Evolutionary conservation across 441 rosid genomes (phyloP).

Genomic region (Biscutella auriculata): DNA sequence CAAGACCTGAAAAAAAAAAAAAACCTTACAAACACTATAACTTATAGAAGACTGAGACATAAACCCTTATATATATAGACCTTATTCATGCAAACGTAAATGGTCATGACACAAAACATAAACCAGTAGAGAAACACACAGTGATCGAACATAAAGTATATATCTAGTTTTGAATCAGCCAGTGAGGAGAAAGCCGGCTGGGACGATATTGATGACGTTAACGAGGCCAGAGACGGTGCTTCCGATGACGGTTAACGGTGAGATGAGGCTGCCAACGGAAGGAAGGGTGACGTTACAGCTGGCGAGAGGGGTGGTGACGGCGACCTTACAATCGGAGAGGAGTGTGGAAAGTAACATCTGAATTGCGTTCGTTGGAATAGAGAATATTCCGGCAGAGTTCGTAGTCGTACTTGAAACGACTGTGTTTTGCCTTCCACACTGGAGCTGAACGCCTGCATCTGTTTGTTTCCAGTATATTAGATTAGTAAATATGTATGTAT

Average conservation of each 20-base stretch:
- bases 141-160: not conserved
- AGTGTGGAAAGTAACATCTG: slow-evolving; percentile 9
- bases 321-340: slow-evolving; percentile 9
- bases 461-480: not conserved
- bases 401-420: slow-evolving; percentile 18
- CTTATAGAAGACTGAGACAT: not conserved
- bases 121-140: not conserved
- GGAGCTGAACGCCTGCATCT: slow-evolving; percentile 24
- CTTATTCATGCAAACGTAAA: slow-evolving; percentile 13
- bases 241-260: slow-evolving; percentile 12
- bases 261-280: slow-evolving; percentile 12
- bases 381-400: slow-evolving; percentile 6
- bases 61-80: too few relatives aligned
- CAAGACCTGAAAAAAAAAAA: not conserved
- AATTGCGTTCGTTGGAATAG: not conserved
- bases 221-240: slow-evolving; percentile 3
- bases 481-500: not conserved
- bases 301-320: slow-evolving; percentile 21
- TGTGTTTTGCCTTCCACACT: slow-evolving; percentile 19
- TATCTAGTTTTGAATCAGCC: not conserved
- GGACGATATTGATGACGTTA: slow-evolving; percentile 2
- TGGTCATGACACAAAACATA: slow-evolving; percentile 13
- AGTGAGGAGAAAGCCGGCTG: slow-evolving; percentile 9
- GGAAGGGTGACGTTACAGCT: slow-evolving; percentile 20
- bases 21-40: not conserved